These are phyloP conservation scores for Mycena galericulata DNA, from an alignment of 768 basidiomycete species.

Conservation along the genomic window DNA sequence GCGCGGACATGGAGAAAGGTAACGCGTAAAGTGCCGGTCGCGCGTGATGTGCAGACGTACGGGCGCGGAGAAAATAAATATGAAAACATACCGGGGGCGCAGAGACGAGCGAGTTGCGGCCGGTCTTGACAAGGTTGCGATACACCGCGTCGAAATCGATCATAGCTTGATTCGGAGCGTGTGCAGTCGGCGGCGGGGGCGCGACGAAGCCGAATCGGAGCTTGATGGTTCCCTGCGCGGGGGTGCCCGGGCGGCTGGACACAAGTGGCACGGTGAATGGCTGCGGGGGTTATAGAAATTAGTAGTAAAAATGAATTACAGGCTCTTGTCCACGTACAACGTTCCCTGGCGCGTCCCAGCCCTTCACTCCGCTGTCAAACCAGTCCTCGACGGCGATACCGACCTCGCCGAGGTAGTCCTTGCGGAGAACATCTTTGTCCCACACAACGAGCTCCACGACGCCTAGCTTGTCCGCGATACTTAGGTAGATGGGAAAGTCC, in stretches of 20 bases:
- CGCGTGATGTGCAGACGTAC: background rate
- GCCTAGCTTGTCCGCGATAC: slow-evolving; percentile 77
- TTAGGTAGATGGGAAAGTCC: slow-evolving; percentile 88
- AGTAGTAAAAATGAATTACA: background rate
- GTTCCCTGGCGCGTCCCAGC: slow-evolving; percentile 74
- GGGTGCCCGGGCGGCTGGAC: slow-evolving; percentile 56
- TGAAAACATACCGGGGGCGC: slow-evolving; percentile 75
- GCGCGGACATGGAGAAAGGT: slow-evolving; percentile 1
- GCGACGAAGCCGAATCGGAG: slow-evolving; percentile 62
- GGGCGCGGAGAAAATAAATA: background rate
- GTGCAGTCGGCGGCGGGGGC: slow-evolving; percentile 55
- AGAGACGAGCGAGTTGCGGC: slow-evolving; percentile 75
- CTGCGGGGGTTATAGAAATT: slow-evolving; percentile 33
- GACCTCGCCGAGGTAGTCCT: slow-evolving; percentile 95
- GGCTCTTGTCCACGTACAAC: slow-evolving; percentile 58
- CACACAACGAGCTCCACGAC: slow-evolving; percentile 89
- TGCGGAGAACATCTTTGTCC: slow-evolving; percentile 92
- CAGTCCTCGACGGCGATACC: slow-evolving; percentile 84
- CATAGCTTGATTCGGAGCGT: slow-evolving; percentile 42
- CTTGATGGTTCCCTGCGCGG: slow-evolving; percentile 53
- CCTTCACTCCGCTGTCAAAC: slow-evolving; percentile 66
- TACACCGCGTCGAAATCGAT: slow-evolving; percentile 73
- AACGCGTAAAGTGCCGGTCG: too few relatives aligned
- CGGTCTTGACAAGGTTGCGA: slow-evolving; percentile 70
- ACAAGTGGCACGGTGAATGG: slow-evolving; percentile 53